Percentiles rank a stretch among this genome's conserved stretches.
Conservation (phyloP, 257 asterid genomes). For the Solanum chilense region DNA sequence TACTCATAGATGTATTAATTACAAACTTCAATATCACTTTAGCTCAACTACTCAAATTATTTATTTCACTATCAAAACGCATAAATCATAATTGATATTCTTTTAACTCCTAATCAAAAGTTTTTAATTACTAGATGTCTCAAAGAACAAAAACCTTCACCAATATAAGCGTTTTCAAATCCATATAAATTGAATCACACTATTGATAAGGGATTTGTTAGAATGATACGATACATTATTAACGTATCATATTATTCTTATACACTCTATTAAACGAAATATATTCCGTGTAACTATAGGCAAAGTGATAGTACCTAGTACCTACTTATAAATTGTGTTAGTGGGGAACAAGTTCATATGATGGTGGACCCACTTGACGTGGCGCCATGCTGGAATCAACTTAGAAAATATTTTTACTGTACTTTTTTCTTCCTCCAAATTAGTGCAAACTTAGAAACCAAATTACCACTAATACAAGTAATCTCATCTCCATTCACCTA, state of each 20-base stretch:
- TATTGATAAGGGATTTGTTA: neutral
- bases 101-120: neutral
- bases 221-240: too few relatives aligned
- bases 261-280: too few relatives aligned
- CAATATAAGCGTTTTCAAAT: neutral
- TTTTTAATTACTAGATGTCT: neutral
- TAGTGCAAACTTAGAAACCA: neutral
- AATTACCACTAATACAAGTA: neutral
- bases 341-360: neutral
- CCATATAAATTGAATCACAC: neutral
- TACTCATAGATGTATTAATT: neutral
- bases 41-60: neutral
- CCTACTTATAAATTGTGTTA: neutral
- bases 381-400: neutral
- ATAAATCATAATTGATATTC: neutral
- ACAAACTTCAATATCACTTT: neutral
- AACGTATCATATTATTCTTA: too few relatives aligned
- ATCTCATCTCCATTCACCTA: neutral
- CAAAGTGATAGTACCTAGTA: neutral
- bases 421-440: neutral
- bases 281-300: neutral
- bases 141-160: neutral
- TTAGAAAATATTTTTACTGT: neutral
- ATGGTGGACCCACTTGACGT: neutral
- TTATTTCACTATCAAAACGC: neutral